These are phyloP conservation scores for Vanilla planifolia DNA, from an alignment of 106 monocot genomes.

Conservation along the genomic window DNA sequence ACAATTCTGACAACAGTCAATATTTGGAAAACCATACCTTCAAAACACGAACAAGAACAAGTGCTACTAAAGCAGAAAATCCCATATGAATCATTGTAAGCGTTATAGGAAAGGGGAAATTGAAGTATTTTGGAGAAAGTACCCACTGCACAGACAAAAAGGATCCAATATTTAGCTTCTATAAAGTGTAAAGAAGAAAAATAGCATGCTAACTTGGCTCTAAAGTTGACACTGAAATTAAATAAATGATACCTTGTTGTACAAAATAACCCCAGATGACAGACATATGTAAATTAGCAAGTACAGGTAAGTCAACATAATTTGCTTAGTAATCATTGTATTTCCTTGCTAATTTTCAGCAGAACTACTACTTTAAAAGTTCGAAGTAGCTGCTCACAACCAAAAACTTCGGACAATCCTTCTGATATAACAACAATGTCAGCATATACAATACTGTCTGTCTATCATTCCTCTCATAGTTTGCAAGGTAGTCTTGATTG, in stretches of 20 bases:
- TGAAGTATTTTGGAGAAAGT: conserved; percentile 87
- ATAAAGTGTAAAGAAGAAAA: background rate
- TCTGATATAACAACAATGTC: too few relatives aligned
- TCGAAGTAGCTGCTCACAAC: too few relatives aligned
- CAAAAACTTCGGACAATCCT: too few relatives aligned
- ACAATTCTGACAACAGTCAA: background rate
- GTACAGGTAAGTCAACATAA: conserved; percentile 58
- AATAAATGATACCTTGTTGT: conserved; percentile 46
- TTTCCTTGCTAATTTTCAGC: conserved; percentile 2
- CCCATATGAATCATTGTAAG: conserved; percentile 99
- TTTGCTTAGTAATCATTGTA: conserved; percentile 40
- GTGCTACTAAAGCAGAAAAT: conserved; percentile 77
- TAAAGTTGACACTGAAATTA: background rate
- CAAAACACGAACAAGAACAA: conserved; percentile 83
- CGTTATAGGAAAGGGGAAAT: conserved; percentile 91
- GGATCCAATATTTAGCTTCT: background rate
- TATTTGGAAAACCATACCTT: conserved; percentile 48
- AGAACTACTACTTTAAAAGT: too few relatives aligned
- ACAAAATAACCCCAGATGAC: conserved; percentile 71
- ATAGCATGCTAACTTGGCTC: background rate
- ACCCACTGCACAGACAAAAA: conserved; percentile 74
- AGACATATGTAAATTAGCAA: conserved; percentile 56
- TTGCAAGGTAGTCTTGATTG: too few relatives aligned
- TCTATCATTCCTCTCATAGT: too few relatives aligned
- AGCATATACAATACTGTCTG: too few relatives aligned